Evolutionary conservation across 352 stramenopile genomes (phyloP), one percentile per base, ranked within the genome.

Genomic region (Phytophthora lateralis): DNA sequence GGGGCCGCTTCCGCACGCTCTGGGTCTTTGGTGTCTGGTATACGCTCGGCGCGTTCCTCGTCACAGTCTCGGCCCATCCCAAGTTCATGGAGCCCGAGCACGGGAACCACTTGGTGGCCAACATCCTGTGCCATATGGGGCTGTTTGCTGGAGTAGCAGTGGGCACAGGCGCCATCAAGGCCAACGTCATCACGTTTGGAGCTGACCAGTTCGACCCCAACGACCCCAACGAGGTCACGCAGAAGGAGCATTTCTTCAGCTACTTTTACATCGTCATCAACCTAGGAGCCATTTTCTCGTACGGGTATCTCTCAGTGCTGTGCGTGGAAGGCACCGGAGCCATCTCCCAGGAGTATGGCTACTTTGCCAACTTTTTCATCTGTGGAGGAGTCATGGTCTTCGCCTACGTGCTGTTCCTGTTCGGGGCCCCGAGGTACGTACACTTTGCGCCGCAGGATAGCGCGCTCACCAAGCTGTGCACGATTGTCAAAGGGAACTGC

Each of bases 261-360:
- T 97, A 92, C 58, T 98, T 98, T 70, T 97, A 98, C 76, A 92
- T 90, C 58, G 82, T 91, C 39, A 94, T 98, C 60, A 97, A 98
- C 64, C 69, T 96, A 43, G 91, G 91, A 51, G 89, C 91, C 17
- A 85, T 96, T 57, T 90, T 97, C 49, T 95, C 89, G 39, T 98
- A 96, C 71, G 90, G 85, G 7, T 93, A 97, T 51, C 66, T 98
- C 2, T 94, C 88, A 12, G 82, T 96, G 35, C 75, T 98, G 0
- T 97, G 86, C 58, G 88, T 97, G 5, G 76, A 96, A 67, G 91
- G 91, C 14, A 80, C 86, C 0, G 78, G 80, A 0, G 55, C 82
- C 1, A 93, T 97, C 27, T 71, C 81, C 5, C 55, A 75, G 26
- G 68, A 94, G 1, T 97, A 95, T 55, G 89, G 90, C 11, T 98